phyloP scores from a whole-genome alignment of 495 filamentous ascomycete species.

The Cetradonia linearis region DNA sequence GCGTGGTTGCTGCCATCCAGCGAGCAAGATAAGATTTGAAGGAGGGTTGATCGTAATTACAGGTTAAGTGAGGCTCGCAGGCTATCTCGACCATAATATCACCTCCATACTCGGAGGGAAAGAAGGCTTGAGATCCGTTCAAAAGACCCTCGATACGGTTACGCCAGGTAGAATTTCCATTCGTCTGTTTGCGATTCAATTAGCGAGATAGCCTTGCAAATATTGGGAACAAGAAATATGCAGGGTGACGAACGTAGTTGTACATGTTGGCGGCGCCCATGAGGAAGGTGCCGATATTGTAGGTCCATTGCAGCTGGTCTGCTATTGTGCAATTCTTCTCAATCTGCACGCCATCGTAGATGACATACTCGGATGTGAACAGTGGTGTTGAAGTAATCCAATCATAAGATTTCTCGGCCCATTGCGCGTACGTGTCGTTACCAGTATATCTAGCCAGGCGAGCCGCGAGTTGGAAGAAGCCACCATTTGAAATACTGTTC shows the following conservation, averaged over 20 bases:
- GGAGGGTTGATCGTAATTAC: slow-evolving; percentile 62
- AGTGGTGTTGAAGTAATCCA: slow-evolving; percentile 49
- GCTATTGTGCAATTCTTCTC: slow-evolving; percentile 29
- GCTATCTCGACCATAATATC: slow-evolving; percentile 58
- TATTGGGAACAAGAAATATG: neutral
- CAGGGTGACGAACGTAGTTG: slow-evolving; percentile 42
- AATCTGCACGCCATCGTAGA: slow-evolving; percentile 46
- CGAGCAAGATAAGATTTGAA: slow-evolving; percentile 73
- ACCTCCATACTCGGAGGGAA: slow-evolving; percentile 45
- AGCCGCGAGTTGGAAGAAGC: slow-evolving; percentile 60
- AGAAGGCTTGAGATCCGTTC: slow-evolving; percentile 40
- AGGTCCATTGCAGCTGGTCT: slow-evolving; percentile 50
- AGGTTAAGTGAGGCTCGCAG: slow-evolving; percentile 53
- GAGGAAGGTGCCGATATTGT: slow-evolving; percentile 59
- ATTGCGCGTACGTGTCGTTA: slow-evolving; percentile 58
- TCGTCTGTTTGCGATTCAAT: slow-evolving; percentile 29
- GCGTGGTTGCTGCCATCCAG: slow-evolving; percentile 64
- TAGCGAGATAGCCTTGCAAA: neutral
- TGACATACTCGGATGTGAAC: slow-evolving; percentile 37
- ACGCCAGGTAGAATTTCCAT: slow-evolving; percentile 43
- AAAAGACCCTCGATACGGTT: slow-evolving; percentile 47
- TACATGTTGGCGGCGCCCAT: slow-evolving; percentile 63
- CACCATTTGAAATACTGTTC: slow-evolving; percentile 56
- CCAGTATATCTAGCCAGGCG: slow-evolving; percentile 61
- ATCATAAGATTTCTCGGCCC: slow-evolving; percentile 60